These are phyloP conservation scores for Hericium alpestre DNA, from an alignment of 768 basidiomycete genomes.

Conservation along the genomic window DNA sequence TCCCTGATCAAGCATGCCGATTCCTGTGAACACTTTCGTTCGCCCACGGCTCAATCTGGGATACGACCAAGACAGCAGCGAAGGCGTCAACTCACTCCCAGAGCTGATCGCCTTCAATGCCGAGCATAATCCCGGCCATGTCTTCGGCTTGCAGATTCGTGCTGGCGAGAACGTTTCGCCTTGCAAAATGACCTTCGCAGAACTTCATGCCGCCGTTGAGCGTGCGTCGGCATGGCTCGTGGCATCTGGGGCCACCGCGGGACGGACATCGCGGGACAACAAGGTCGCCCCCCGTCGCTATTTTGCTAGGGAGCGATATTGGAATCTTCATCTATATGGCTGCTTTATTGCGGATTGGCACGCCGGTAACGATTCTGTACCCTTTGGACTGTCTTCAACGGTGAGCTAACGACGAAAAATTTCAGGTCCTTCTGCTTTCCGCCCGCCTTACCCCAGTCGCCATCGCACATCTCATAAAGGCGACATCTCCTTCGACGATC, in stretches of 20 bases:
- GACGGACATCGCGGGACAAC: constrained; percentile 16
- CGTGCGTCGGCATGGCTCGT: constrained; percentile 27
- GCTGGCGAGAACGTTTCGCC: constrained; percentile 12
- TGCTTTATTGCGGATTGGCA: constrained; percentile 26
- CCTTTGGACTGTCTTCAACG: not conserved
- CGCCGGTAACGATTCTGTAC: constrained; percentile 21
- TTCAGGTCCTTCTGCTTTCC: constrained; percentile 26
- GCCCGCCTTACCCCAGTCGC: constrained; percentile 26
- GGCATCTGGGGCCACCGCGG: constrained; percentile 18
- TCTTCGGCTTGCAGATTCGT: constrained; percentile 26
- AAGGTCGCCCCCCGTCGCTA: constrained; percentile 24
- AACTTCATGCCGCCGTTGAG: constrained; percentile 24
- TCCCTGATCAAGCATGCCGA: not conserved
- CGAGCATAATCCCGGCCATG: constrained; percentile 23
- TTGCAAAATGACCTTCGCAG: constrained; percentile 24
- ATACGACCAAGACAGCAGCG: constrained; percentile 17
- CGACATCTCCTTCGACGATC: constrained; percentile 21
- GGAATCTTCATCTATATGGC: constrained; percentile 28
- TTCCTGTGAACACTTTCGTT: constrained; percentile 18
- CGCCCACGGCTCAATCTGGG: constrained; percentile 28
- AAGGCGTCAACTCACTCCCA: constrained; percentile 26
- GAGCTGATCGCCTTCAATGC: constrained; percentile 29
- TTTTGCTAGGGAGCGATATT: constrained; percentile 29
- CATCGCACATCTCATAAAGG: constrained; percentile 25
- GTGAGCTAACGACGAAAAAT: not conserved